Evolutionary conservation across 2,329 filamentous ascomycete genomes (phyloP), one percentile per base, ranked within the genome.

Genomic region (Blastomyces emzantsi): DNA sequence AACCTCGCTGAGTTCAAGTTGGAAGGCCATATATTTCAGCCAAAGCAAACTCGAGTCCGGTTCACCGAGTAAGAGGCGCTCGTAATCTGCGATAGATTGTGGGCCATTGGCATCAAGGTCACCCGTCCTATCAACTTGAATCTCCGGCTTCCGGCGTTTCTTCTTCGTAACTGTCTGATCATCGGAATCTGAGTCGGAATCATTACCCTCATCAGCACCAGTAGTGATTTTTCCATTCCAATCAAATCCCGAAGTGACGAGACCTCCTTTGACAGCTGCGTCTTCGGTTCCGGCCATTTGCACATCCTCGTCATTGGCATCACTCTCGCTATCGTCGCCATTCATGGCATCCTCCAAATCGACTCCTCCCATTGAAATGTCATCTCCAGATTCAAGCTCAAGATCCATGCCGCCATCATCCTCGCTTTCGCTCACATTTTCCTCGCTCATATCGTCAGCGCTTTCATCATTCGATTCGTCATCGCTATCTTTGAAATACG

Each of bases 11-110:
- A 96, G 85, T 73, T 96, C 89, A 75, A 97, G 87, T 77, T 97
- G 91, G 83, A 96, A 96, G n/a, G 92, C 92, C 91, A 99, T 97
- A 79, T 99, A 99, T 68, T 90, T 85, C 62, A 97, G 90, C 94
- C 94, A 99, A 36, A 97, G 83, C 66, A 88, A 82, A 0, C 93
- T 95, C n/a, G 90, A 93, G 77, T 97, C 92, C 2, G 94, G 92
- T 73, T 96, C 90, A 63, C 92, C 90, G 28, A 99, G 85, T 52
- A 99, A 84, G 30, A 97, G 86, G 69, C 94, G 88, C 78, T 99
- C 95, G 75, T 92, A 99, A 76, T 99, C 95, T 66, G 89, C 90
- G 19, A 90, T 85, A 1, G 90, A 93, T 73, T 95, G 92, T 1
- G 94, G 94, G 0, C 93, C 93, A 69, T 92, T 86, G 57, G 85